phyloP scores from a whole-genome alignment of 495 filamentous ascomycete species.

The Astrothelium macrocarpum region DNA sequence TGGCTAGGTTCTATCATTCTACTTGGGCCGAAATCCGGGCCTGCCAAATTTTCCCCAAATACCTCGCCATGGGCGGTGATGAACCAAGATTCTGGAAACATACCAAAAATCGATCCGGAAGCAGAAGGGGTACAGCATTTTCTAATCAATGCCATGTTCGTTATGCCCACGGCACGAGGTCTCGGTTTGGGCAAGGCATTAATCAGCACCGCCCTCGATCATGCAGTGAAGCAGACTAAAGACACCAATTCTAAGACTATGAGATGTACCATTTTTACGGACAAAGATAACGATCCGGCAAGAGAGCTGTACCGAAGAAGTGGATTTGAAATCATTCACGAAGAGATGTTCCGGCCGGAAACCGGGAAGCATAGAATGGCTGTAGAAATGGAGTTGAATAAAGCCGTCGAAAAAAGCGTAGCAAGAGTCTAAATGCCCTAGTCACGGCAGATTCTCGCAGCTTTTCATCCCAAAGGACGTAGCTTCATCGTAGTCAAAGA shows the following conservation, averaged over 20 bases:
- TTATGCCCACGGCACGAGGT: slow-evolving; percentile 34
- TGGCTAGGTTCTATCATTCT: slow-evolving; percentile 28
- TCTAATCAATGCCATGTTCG: slow-evolving; percentile 38
- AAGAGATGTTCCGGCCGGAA: slow-evolving; percentile 12
- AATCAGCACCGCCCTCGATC: slow-evolving; percentile 30
- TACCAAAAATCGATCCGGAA: not conserved
- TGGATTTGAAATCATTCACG: slow-evolving; percentile 35
- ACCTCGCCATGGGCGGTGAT: not conserved
- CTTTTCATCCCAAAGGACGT: too few relatives aligned
- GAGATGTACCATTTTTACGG: slow-evolving; percentile 24
- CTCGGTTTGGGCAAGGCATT: slow-evolving; percentile 36
- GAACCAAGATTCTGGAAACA: slow-evolving; percentile 15
- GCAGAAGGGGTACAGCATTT: slow-evolving; percentile 6
- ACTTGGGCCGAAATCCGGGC: slow-evolving; percentile 24
- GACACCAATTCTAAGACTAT: slow-evolving; percentile 24
- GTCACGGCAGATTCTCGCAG: too few relatives aligned
- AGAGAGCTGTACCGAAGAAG: slow-evolving; percentile 37
- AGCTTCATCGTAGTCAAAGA: too few relatives aligned
- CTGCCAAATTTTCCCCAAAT: not conserved
- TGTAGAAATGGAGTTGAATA: not conserved
- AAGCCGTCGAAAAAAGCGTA: not conserved
- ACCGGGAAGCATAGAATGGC: not conserved
- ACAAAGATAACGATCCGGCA: slow-evolving; percentile 33
- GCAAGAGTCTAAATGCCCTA: too few relatives aligned
- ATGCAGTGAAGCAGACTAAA: slow-evolving; percentile 23